Evolutionary conservation across 1,284 basidiomycete species (phyloP).

Genomic region (Phenoliferia sp.): DNA sequence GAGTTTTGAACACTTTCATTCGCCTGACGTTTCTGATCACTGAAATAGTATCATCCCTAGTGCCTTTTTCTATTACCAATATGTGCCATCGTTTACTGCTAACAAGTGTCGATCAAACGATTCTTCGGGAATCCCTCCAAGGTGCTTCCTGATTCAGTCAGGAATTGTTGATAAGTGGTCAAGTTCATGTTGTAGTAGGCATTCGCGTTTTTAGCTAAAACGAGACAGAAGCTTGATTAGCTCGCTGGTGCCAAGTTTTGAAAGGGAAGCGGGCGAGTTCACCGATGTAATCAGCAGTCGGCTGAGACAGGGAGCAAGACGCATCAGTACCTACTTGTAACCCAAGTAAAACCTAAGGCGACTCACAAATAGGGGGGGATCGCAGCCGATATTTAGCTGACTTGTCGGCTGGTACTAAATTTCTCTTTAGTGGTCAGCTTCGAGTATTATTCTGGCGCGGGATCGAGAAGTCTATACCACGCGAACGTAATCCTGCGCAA

Average conservation of each 20-base stretch:
- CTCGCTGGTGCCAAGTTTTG: not conserved
- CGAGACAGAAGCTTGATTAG: not conserved
- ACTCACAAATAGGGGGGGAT: slow-evolving; percentile 7
- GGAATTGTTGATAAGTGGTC: not conserved
- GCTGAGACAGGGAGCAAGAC: not conserved
- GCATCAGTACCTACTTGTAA: not conserved
- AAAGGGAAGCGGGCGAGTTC: not conserved
- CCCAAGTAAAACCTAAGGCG: not conserved
- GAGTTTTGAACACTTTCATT: too few species aligned
- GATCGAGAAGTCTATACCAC: not conserved
- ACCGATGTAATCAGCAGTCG: slow-evolving; percentile 12
- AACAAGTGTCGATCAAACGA: slow-evolving; percentile 15
- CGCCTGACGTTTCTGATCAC: too few species aligned
- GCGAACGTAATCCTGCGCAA: slow-evolving; percentile 21
- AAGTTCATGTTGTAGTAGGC: slow-evolving; percentile 19
- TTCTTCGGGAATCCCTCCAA: slow-evolving; percentile 13
- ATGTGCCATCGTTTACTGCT: too few species aligned
- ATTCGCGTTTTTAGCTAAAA: not conserved
- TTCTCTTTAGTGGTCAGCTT: not conserved
- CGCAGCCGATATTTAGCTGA: slow-evolving; percentile 4
- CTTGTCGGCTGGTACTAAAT: slow-evolving; percentile 10
- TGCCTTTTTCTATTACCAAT: too few species aligned
- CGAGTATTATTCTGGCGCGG: not conserved
- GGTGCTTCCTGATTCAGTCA: not conserved
- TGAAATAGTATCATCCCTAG: too few species aligned